Conservation (phyloP, 225 moss, liverwort and hornwort species). For the Lunularia cruciata region DNA sequence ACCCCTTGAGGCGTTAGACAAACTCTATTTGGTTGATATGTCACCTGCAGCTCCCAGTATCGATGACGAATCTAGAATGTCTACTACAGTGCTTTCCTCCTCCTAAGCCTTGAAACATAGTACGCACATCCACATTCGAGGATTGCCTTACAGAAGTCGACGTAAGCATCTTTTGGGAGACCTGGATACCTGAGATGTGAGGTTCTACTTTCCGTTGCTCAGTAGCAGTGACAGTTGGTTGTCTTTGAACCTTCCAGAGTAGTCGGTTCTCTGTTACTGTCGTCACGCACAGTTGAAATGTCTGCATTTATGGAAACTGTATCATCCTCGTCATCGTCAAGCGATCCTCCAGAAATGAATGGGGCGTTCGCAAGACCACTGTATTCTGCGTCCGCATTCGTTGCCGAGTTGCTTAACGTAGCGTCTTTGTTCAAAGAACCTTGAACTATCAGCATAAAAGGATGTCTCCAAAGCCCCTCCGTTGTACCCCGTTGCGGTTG, state of each 20-base stretch:
- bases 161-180: not conserved
- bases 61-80: constrained; percentile 9
- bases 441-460: constrained; percentile 18
- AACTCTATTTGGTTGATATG: not conserved
- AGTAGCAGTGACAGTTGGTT: constrained; percentile 19
- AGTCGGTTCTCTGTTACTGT: constrained; percentile 66
- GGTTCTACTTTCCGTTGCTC: constrained; percentile 1
- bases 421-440: constrained; percentile 14
- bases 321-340: constrained; percentile 42
- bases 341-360: constrained; percentile 34
- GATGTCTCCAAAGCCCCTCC: constrained; percentile 30
- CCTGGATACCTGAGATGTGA: constrained; percentile 1
- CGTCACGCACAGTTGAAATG: constrained; percentile 30
- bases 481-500: not conserved
- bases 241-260: constrained; percentile 67
- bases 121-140: not conserved
- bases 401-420: constrained; percentile 17
- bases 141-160: constrained; percentile 1
- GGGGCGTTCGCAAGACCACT: constrained; percentile 29
- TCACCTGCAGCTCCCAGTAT: not conserved
- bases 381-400: constrained; percentile 12
- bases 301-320: constrained; percentile 32
- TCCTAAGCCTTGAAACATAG: not conserved
- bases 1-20: constrained; percentile 28
- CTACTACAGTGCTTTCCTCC: constrained; percentile 1